phyloP scores from a whole-genome alignment of 2,329 filamentous ascomycete species.

The Phyllosticta citriasiana region DNA sequence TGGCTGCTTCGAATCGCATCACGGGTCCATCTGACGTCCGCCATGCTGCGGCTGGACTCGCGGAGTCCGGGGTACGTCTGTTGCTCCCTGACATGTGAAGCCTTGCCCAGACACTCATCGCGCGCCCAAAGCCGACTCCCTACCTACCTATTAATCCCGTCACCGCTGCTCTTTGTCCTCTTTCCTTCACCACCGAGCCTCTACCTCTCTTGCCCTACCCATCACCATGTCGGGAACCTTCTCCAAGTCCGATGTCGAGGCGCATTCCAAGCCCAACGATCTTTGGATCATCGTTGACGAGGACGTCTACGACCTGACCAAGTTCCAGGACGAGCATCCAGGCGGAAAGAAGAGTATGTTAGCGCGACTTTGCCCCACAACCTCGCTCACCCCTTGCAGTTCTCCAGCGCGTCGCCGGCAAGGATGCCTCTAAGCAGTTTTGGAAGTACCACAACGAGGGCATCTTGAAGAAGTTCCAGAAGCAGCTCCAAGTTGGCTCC shows the following conservation, averaged over 20 bases:
- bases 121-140: constrained; percentile 4
- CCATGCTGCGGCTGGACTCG: constrained; percentile 6
- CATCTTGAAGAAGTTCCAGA: constrained; percentile 53
- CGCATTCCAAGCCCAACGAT: constrained; percentile 79
- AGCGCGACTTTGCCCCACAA: neutral
- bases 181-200: neutral
- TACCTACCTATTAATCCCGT: constrained; percentile 5
- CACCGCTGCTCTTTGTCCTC: constrained; percentile 5
- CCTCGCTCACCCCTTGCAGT: constrained; percentile 33
- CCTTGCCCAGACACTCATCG: neutral
- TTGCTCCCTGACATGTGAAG: constrained; percentile 10
- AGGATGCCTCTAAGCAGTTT: constrained; percentile 60
- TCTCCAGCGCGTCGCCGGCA: constrained; percentile 54
- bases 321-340: constrained; percentile 41
- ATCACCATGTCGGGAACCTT: constrained; percentile 75
- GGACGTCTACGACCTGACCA: constrained; percentile 91
- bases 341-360: constrained; percentile 62
- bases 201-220: neutral
- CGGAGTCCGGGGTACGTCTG: constrained; percentile 7
- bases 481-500: constrained; percentile 54
- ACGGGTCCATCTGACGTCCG: neutral
- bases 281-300: constrained; percentile 88
- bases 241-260: constrained; percentile 72
- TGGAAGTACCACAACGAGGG: constrained; percentile 55
- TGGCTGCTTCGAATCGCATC: neutral